A percentile compares a stretch with the other conserved stretches of the same genome.
Conservation (phyloP, 306 rosid species). For the Alnus glutinosa region DNA sequence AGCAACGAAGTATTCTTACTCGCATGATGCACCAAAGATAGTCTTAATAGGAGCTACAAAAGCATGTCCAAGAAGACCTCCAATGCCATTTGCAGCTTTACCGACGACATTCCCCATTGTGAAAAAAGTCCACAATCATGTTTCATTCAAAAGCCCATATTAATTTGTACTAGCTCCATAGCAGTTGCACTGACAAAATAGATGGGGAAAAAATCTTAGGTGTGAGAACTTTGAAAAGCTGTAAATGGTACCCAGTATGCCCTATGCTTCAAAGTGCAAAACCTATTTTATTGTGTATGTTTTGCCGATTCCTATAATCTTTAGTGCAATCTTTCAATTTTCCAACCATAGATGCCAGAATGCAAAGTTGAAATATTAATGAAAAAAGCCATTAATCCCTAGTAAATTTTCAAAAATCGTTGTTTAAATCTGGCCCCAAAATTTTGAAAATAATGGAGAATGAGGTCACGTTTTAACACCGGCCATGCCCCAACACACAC, state of each 20-base stretch:
- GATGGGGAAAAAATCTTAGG: neutral
- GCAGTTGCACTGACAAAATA: neutral
- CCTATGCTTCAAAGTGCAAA: neutral
- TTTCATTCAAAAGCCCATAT: neutral
- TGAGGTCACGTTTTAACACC: neutral
- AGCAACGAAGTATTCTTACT: conserved; percentile 28
- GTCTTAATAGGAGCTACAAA: conserved; percentile 38
- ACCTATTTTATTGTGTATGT: neutral
- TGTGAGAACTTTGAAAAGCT: neutral
- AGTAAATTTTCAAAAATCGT: neutral
- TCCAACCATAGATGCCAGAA: neutral
- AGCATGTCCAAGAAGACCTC: too few relatives aligned
- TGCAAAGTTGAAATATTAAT: neutral
- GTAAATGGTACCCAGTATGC: neutral
- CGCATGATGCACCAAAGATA: conserved; percentile 44
- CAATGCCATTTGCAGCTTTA: too few relatives aligned
- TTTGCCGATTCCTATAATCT: neutral
- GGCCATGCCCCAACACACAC: too few relatives aligned
- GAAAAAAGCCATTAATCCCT: neutral
- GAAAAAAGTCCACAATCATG: neutral
- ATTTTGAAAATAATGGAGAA: neutral
- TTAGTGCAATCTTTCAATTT: neutral
- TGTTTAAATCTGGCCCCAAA: neutral
- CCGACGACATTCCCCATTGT: conserved; percentile 31
- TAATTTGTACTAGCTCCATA: neutral